Base-by-base conservation (phyloP, 2,329 filamentous ascomycete species). In the Pseudocercospora crystallina region DNA sequence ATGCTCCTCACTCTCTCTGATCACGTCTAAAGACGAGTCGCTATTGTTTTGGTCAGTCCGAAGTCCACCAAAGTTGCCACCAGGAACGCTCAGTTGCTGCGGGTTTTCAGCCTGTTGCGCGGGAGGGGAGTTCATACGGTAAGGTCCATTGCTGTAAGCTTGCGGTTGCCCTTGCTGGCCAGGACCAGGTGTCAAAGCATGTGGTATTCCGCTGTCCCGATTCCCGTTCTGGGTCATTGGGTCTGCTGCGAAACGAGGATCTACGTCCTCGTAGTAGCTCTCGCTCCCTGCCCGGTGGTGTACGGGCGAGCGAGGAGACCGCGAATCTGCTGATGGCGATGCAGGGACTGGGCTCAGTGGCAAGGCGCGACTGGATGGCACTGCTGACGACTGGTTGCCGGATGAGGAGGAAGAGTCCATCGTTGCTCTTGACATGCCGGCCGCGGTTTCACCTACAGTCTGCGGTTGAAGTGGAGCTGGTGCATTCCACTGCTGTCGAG, bases 231-330 rank as follows among this genome's bases (percentile, higher is more conserved):
- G 43, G n/a, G 49, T 39, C 20, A 47, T 50, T 26, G 60, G 51
- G 20, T 73, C 71, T 49, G 82, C 79, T 31, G 84, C 87, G 65
- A 96, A 97, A 49, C 85, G 87, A 38, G 92, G 90, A 59, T 96
- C 90, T 10, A 96, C 83, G 68, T 97, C 92, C 76, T 97, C 94
- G 66, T 95, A 95, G 72, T 97, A 97, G 56, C 80, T 73, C 37
- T 75, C 69, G 13, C 78, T 76, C 43, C 61, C 69, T 17, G 62
- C 62, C 33, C 70, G 67, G 5, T 58, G 56, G 26, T 67, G 66
- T 42, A 40, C 30, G 35, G 46, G 39, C 29, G 41, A 53, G 9
- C 49, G 42, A 17, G 51, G 38, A 20, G 53, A 44, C n/a, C 47
- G 38, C 1, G 35, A 13, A 39, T 38, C 40, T 15, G 45, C 36